Conservation (phyloP, 2,329 filamentous ascomycete species). For the Fusarium pseudograminearum region DNA sequence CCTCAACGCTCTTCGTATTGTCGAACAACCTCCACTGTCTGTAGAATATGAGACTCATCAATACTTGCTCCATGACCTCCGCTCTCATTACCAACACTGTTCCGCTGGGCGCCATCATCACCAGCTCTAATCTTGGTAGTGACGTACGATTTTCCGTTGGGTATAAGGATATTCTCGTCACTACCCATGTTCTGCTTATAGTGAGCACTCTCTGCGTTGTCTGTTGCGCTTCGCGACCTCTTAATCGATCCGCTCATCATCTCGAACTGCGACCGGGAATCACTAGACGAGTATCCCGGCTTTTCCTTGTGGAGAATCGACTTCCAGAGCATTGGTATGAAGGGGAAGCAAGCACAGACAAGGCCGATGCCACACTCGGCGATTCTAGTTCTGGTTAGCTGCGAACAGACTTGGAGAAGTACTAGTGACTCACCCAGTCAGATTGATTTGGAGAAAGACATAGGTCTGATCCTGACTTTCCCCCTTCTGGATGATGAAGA, state of each 20-base stretch:
- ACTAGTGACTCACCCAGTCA: slow-evolving; percentile 11
- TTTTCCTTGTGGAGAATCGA: slow-evolving; percentile 32
- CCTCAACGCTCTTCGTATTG: slow-evolving; percentile 21
- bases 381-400: slow-evolving; percentile 7
- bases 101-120: background rate
- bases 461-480: slow-evolving; percentile 33
- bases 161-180: slow-evolving; percentile 32
- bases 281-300: slow-evolving; percentile 29
- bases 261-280: slow-evolving; percentile 25
- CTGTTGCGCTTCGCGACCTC: slow-evolving; percentile 5
- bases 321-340: slow-evolving; percentile 39
- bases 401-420: rapidly evolving
- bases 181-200: slow-evolving; percentile 16
- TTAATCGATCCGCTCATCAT: slow-evolving; percentile 29
- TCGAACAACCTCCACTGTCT: slow-evolving; percentile 27
- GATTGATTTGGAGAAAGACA: slow-evolving; percentile 31
- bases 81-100: background rate
- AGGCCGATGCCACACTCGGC: slow-evolving; percentile 33
- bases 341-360: slow-evolving; percentile 34
- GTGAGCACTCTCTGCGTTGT: slow-evolving; percentile 1
- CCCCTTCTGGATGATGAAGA: slow-evolving; percentile 29
- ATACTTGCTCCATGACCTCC: background rate
- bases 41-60: slow-evolving; percentile 22
- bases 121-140: slow-evolving; percentile 21
- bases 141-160: slow-evolving; percentile 10